Conservation (phyloP, 495 filamentous ascomycete species). For the Neurospora sp. region DNA sequence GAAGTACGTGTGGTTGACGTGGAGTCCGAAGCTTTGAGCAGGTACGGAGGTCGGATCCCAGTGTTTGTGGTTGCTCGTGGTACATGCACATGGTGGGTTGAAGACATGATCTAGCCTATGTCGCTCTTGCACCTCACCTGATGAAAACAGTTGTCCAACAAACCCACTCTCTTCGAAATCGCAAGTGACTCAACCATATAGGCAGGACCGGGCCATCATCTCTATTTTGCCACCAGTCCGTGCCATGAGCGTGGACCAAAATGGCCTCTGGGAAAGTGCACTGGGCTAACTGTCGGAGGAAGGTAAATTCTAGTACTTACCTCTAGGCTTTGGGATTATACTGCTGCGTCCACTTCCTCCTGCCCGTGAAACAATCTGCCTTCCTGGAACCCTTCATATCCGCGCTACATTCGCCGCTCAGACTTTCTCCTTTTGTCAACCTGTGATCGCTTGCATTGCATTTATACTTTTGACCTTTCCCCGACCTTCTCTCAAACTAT, state of each 20-base stretch:
- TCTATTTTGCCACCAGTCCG: neutral
- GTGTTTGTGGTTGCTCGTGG: neutral
- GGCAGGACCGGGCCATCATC: neutral
- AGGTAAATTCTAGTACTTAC: neutral
- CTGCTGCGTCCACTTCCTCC: neutral
- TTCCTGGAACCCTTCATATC: neutral
- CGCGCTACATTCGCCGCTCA: neutral
- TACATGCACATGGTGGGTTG: neutral
- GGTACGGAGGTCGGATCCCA: neutral
- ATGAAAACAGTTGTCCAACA: neutral
- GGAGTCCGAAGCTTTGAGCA: neutral
- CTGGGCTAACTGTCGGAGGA: neutral
- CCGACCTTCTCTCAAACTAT: neutral
- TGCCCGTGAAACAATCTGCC: neutral
- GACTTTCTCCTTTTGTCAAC: neutral
- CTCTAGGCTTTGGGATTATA: neutral
- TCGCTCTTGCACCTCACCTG: neutral
- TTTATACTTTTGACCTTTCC: neutral
- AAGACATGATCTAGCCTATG: neutral
- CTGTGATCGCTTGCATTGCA: neutral
- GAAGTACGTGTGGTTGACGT: conserved; percentile 18
- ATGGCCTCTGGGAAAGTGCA: neutral
- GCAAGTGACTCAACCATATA: neutral
- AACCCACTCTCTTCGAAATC: neutral
- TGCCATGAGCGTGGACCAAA: neutral